These are phyloP conservation scores for Phaeophleospora eucalypticola DNA, from an alignment of 2,329 filamentous ascomycete species.

Conservation along the genomic window DNA sequence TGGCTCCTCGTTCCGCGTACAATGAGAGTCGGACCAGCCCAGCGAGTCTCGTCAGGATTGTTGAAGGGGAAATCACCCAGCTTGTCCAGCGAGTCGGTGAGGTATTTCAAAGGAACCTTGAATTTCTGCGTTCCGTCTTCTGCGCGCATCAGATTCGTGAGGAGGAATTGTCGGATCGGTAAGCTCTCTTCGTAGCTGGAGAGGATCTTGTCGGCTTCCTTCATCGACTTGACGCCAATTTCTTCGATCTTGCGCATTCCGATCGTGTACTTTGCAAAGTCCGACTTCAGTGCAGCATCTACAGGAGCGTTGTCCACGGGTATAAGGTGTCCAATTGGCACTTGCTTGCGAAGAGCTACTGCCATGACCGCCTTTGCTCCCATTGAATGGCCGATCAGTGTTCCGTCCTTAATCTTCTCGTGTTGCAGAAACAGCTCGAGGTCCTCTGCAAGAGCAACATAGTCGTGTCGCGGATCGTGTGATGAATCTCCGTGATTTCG, in stretches of 20 bases:
- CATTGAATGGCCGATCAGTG: constrained; percentile 93
- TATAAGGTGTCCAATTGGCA: constrained; percentile 65
- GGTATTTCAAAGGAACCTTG: constrained; percentile 69
- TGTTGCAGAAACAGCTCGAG: constrained; percentile 72
- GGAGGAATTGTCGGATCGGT: constrained; percentile 81
- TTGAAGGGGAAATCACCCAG: constrained; percentile 88
- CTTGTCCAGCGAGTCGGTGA: constrained; percentile 64
- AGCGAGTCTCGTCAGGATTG: constrained; percentile 63
- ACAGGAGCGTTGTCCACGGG: constrained; percentile 90
- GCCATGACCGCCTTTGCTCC: constrained; percentile 93
- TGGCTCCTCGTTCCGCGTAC: constrained; percentile 70
- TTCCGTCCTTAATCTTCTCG: constrained; percentile 65
- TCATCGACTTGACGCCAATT: constrained; percentile 61
- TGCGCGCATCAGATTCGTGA: constrained; percentile 71
- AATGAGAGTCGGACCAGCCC: constrained; percentile 74
- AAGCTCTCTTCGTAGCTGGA: constrained; percentile 68
- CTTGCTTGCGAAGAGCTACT: constrained; percentile 67
- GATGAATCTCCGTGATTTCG: constrained; percentile 91
- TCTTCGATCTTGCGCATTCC: constrained; percentile 81
- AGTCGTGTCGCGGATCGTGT: constrained; percentile 72
- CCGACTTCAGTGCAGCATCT: constrained; percentile 67
- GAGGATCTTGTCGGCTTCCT: constrained; percentile 77
- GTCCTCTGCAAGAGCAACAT: constrained; percentile 76
- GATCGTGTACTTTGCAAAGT: constrained; percentile 75
- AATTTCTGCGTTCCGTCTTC: constrained; percentile 62